Evolutionary conservation across 1,284 basidiomycete genomes (phyloP).

Genomic region (Schizopora paradoxa): DNA sequence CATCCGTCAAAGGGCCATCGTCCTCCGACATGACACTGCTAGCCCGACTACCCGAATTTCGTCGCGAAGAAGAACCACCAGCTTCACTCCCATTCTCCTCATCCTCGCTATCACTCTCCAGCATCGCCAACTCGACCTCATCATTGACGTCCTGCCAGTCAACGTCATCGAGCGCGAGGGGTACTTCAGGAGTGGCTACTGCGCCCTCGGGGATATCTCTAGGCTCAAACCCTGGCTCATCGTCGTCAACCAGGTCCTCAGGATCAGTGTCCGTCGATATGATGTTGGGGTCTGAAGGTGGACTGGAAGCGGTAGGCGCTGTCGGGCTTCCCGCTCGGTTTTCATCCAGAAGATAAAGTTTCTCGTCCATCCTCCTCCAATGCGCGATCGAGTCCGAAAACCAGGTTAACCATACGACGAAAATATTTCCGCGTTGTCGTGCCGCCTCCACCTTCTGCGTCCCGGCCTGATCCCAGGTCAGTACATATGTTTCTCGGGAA

Average conservation of each 20-base stretch:
- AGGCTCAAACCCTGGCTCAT: slow-evolving; percentile 36
- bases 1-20: slow-evolving; percentile 47
- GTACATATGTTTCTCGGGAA: slow-evolving; percentile 8
- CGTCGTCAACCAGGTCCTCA: slow-evolving; percentile 59
- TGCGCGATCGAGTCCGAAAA: slow-evolving; percentile 79
- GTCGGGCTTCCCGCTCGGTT: slow-evolving; percentile 23
- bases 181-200: slow-evolving; percentile 11
- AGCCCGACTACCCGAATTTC: slow-evolving; percentile 33
- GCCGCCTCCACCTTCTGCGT: slow-evolving; percentile 90
- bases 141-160: slow-evolving; percentile 79
- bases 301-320: slow-evolving; percentile 35
- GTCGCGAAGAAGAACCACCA: too few species aligned
- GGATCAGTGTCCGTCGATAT: slow-evolving; percentile 64
- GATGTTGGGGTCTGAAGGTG: slow-evolving; percentile 45
- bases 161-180: slow-evolving; percentile 48
- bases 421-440: slow-evolving; percentile 59
- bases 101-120: slow-evolving; percentile 65
- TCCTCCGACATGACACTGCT: slow-evolving; percentile 44
- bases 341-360: slow-evolving; percentile 62
- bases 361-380: slow-evolving; percentile 76
- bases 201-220: slow-evolving; percentile 26
- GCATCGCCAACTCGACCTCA: slow-evolving; percentile 84
- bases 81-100: slow-evolving; percentile 31
- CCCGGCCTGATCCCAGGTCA: slow-evolving; percentile 48
- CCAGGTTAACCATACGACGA: slow-evolving; percentile 87